Base-by-base conservation (phyloP, 169 alveolate genomes). In the Cryptosporidium xiaoi region DNA sequence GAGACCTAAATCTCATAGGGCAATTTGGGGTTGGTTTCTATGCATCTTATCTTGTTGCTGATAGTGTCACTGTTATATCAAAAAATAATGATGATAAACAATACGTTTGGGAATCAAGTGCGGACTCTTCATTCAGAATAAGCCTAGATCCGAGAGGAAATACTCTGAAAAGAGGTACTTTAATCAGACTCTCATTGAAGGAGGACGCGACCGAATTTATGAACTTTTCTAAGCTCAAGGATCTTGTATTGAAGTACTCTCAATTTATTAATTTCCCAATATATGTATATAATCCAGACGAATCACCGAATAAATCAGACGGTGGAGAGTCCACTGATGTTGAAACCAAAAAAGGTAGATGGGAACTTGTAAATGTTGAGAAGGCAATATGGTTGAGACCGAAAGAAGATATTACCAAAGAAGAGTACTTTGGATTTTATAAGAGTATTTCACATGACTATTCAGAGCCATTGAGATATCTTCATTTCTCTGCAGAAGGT, bases 21-120 rank as follows among this genome's bases (percentile, higher is more conserved):
- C 99, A 99, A 94, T 99, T 99, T 90, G 99, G 99, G 68, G 99
- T 99, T 40, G 99, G 99, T 36, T 99, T 99, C 94, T 99, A 99
- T 94, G 96, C 99, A 51, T 97, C 99, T 58, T 99, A 96, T 96
- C 94, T 99, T 83, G 99, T 98, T 53, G 99, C 99, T 40, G 98
- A 99, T 90, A 95, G 96, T 82, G 99, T 99, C 7, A 92, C 97
- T 1, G 99, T 98, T 16, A 94, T 96, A 65, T 93, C 99, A 12
- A 97, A 97, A 92, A 90, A 92, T 83, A 90, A 83, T 64, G 96
- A 94, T 82, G 99, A 97, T 82, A 96, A 95, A 27, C 99, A 97
- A 94, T 97, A 97, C 85, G 96, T 98, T 46, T 99, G 99, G 99
- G 98, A 96, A 82, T 96, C 99, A 12, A 91, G 96, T 1, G 99